Evolutionary conservation across 2,329 filamentous ascomycete genomes (phyloP).

Genomic region (Xylaria sp.): DNA sequence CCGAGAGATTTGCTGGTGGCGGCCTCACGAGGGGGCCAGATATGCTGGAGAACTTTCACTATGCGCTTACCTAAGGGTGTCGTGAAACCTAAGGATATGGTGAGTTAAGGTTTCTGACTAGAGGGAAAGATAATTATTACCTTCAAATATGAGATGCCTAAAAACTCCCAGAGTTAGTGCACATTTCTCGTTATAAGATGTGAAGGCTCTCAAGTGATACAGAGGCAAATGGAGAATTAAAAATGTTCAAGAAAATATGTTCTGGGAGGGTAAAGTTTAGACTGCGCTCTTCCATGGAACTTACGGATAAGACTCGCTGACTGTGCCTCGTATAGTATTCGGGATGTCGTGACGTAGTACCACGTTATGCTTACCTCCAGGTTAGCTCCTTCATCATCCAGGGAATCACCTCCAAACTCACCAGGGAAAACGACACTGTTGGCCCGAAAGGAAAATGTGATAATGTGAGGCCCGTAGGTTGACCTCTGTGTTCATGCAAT

Average conservation of each 20-base stretch:
- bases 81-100: constrained; percentile 63
- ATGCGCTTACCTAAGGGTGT: constrained; percentile 81
- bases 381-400: constrained; percentile 1
- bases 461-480: constrained; percentile 83
- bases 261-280: no score
- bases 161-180: neutral
- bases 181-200: neutral
- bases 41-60: constrained; percentile 88
- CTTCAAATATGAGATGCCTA: constrained; percentile 94
- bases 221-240: no score
- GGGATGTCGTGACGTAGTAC: constrained; percentile 92
- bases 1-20: constrained; percentile 73
- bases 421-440: constrained; percentile 81
- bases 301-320: constrained; percentile 77
- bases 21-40: constrained; percentile 88
- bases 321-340: constrained; percentile 74
- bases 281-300: no score
- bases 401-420: constrained; percentile 40
- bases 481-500: constrained; percentile 75
- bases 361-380: constrained; percentile 71
- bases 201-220: no score
- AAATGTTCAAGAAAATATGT: no score
- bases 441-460: constrained; percentile 81
- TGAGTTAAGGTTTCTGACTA: neutral
- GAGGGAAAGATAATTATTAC: constrained; percentile 16